Evolutionary conservation across 2,329 filamentous ascomycete species (phyloP).

Genomic region (Exophiala alcalophila): DNA sequence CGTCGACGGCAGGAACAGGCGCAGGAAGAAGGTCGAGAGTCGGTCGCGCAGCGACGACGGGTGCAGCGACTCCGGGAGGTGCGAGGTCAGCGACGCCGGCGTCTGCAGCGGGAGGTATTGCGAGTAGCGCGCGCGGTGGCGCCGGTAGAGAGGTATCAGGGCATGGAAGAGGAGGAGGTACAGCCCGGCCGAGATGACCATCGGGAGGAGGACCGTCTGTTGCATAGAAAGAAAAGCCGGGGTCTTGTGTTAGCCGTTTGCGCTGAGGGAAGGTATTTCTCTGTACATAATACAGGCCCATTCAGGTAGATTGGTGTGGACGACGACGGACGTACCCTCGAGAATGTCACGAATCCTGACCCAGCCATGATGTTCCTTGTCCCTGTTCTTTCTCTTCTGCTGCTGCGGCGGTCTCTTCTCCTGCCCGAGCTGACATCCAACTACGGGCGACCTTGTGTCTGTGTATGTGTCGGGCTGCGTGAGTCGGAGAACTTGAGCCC

Average conservation of each 20-base stretch:
- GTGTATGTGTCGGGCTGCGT: constrained; percentile 17
- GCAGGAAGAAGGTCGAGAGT: constrained; percentile 41
- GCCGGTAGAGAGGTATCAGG: constrained; percentile 65
- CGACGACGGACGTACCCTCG: constrained; percentile 22
- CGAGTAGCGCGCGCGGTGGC: constrained; percentile 67
- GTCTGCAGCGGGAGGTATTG: constrained; percentile 59
- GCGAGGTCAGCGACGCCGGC: constrained; percentile 46
- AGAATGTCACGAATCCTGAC: constrained; percentile 18
- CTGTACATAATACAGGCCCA: too few relatives aligned
- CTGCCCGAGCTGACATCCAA: constrained; percentile 4
- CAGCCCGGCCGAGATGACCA: constrained; percentile 65
- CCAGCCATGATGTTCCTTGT: constrained; percentile 19
- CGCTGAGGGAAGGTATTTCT: not conserved
- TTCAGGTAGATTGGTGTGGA: too few relatives aligned
- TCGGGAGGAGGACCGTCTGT: constrained; percentile 68
- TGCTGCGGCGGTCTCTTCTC: constrained; percentile 3
- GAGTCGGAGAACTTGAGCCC: constrained; percentile 3
- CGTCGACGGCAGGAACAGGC: constrained; percentile 43
- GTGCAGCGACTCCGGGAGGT: constrained; percentile 24
- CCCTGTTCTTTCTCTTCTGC: too few relatives aligned
- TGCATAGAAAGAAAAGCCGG: not conserved
- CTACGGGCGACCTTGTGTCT: too few relatives aligned
- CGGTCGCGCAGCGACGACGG: constrained; percentile 40
- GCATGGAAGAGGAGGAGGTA: constrained; percentile 66
- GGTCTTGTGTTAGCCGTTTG: constrained; percentile 1